A percentile compares a stretch with the other conserved stretches of the same genome.
Evolutionary conservation across 2,329 filamentous ascomycete species (phyloP).

Genomic region (Nigrospora osmanthi): DNA sequence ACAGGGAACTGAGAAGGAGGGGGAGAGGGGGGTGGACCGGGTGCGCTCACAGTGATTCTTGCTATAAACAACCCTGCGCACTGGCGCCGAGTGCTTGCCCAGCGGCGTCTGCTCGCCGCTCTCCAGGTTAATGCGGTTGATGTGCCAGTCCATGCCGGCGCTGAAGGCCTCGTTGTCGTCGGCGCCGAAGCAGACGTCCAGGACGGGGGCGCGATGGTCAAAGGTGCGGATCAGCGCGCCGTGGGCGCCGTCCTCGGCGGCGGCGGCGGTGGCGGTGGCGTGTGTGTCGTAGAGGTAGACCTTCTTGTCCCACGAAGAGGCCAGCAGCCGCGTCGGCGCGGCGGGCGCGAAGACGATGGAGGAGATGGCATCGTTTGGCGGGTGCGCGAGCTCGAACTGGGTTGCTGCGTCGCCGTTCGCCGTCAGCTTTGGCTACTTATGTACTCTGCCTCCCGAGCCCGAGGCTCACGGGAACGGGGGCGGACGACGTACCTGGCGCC

Average conservation of each 20-base stretch:
- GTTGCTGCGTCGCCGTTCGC: slow-evolving; percentile 34
- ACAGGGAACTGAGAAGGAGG: not conserved
- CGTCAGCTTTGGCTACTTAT: too few species aligned
- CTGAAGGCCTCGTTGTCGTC: slow-evolving; percentile 79
- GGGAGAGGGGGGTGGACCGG: not conserved
- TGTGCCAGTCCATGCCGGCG: slow-evolving; percentile 79
- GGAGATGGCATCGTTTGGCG: slow-evolving; percentile 82
- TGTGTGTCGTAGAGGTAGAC: slow-evolving; percentile 81
- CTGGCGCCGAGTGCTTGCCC: slow-evolving; percentile 71
- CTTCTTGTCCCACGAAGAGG: slow-evolving; percentile 89
- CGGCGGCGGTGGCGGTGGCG: slow-evolving; percentile 38
- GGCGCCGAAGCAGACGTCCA: slow-evolving; percentile 86
- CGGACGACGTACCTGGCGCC: slow-evolving; percentile 13
- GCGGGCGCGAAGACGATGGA: slow-evolving; percentile 76
- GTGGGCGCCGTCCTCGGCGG: slow-evolving; percentile 45
- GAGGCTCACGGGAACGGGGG: not conserved
- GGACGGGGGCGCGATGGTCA: slow-evolving; percentile 75
- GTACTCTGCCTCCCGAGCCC: too few species aligned
- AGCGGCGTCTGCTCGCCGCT: slow-evolving; percentile 67
- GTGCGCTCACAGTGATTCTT: slow-evolving; percentile 53
- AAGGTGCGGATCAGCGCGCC: slow-evolving; percentile 64
- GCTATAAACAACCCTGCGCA: slow-evolving; percentile 79
- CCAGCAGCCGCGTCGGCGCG: slow-evolving; percentile 70
- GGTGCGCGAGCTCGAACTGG: slow-evolving; percentile 76
- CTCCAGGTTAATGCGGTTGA: slow-evolving; percentile 66